Evolutionary conservation across 176 grass and related monocot species (phyloP), one percentile per base, ranked within the genome.

Genomic region (Cenchrus americanus): DNA sequence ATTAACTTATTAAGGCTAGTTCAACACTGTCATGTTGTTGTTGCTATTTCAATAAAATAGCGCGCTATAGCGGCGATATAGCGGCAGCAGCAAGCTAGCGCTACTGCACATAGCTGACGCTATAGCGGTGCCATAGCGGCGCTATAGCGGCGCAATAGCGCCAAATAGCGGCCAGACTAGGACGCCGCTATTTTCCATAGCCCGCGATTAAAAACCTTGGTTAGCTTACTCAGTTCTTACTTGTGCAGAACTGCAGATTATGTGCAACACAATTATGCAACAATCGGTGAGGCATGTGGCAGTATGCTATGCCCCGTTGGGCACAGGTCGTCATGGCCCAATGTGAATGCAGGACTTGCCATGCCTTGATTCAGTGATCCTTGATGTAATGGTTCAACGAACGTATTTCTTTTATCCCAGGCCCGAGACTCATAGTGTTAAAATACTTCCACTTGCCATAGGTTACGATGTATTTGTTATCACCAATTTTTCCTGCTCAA

Each of bases 381-480:
- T 51, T 50, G n/a, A 3, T 50, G 23, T 13, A 5, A 72, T 72
- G 22, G 10, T 80, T 79, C 61, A 60, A 49, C 17, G 6, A 73
- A 51, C 54, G 0, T 49, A 48, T 73, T 37, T 73, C 5, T 72
- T 72, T 70, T 22, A 73, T 59, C 43, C 17, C 12, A 11, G 8
- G 26, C 13, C 18, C 2, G 12, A 67, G 27, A 37, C 48, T 68
- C 32, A 54, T 5, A 11, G 41, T 27, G 62, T 80, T 80, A 73
- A 73, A 51, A 64, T 83, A 83, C 11, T 48, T 73, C 68, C 42
- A 83, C 43, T 62, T 7, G 57, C 21, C 44, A 43, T 9, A 10
- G 24, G 50, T 17, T 21, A 9, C 15, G 41, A 41, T 54, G 34
- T 17, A 7, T 13, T 62, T 47, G 24, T 37, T 79, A 37, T 49